These are phyloP conservation scores for Alternaria sp. DNA, from an alignment of 2,329 filamentous ascomycete species.

Conservation along the genomic window DNA sequence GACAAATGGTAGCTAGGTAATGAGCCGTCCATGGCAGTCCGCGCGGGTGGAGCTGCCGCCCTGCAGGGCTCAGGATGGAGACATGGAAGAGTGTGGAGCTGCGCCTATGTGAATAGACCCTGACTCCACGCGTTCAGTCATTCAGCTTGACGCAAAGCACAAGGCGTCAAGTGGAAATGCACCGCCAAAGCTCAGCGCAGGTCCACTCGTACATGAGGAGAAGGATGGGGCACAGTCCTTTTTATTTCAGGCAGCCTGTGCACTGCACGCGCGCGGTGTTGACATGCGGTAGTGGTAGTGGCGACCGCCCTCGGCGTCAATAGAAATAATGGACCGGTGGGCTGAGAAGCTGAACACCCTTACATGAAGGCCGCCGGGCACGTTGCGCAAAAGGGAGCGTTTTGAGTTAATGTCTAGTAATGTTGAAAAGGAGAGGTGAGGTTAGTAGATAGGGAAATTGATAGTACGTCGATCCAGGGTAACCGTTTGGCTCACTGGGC, in stretches of 20 bases:
- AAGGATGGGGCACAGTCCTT: background rate
- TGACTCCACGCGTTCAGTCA: conserved; percentile 1
- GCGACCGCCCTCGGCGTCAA: background rate
- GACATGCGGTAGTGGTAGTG: background rate
- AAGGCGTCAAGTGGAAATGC: background rate
- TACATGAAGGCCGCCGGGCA: background rate
- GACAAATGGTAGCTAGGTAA: conserved; percentile 9
- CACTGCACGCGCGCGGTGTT: background rate
- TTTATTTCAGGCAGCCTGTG: background rate
- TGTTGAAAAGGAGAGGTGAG: background rate
- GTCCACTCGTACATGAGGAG: background rate
- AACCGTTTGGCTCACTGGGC: background rate
- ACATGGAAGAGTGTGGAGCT: background rate
- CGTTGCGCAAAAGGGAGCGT: background rate
- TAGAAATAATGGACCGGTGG: background rate
- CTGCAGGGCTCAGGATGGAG: background rate
- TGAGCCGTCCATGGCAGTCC: conserved; percentile 14
- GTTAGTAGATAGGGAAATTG: background rate
- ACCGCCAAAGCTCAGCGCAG: background rate
- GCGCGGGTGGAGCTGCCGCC: conserved; percentile 7
- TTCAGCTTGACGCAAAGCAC: background rate
- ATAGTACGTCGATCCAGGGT: background rate
- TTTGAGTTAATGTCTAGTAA: background rate
- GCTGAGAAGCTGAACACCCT: background rate
- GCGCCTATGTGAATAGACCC: conserved; percentile 1